A percentile compares a stretch with the other conserved stretches of the same genome.
These are phyloP conservation scores for Hamigera avellanea DNA, from an alignment of 495 filamentous ascomycete species.

Conservation along the genomic window DNA sequence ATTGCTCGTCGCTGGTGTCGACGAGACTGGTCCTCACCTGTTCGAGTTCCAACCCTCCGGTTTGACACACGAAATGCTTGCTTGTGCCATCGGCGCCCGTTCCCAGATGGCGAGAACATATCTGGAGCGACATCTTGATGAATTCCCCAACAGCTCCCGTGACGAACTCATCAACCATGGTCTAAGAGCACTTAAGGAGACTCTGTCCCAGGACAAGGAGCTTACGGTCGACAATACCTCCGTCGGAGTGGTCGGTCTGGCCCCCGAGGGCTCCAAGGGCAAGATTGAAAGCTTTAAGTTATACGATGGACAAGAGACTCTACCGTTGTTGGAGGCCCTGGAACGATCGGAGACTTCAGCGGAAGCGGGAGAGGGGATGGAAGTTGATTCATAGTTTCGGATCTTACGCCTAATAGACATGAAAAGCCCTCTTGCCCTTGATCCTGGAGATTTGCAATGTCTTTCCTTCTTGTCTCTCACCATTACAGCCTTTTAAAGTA, in stretches of 20 bases:
- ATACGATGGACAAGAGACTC: constrained; percentile 80
- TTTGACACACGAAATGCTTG: constrained; percentile 92
- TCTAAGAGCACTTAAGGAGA: constrained; percentile 86
- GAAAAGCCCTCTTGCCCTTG: constrained; percentile 10
- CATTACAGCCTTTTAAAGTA: neutral
- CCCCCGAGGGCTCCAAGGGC: constrained; percentile 32
- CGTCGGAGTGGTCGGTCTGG: constrained; percentile 67
- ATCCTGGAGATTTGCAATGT: constrained; percentile 5
- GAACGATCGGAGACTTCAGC: constrained; percentile 58
- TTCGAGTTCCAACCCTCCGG: constrained; percentile 98
- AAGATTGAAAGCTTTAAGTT: constrained; percentile 76
- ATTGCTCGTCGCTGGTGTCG: constrained; percentile 84
- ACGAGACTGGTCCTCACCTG: constrained; percentile 84
- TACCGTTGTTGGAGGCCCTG: constrained; percentile 49
- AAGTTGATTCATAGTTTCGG: constrained; percentile 59
- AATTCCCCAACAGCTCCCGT: constrained; percentile 56
- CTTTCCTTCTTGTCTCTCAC: constrained; percentile 3
- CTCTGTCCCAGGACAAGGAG: constrained; percentile 91
- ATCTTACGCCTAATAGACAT: constrained; percentile 27
- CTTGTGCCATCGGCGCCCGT: constrained; percentile 88
- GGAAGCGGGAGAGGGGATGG: constrained; percentile 62
- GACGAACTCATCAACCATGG: constrained; percentile 90
- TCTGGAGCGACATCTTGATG: constrained; percentile 78
- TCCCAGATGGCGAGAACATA: constrained; percentile 97
- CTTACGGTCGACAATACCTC: constrained; percentile 93